Conservation (phyloP, 2,329 filamentous ascomycete species). For the Cladosporium sphaerospermum region DNA sequence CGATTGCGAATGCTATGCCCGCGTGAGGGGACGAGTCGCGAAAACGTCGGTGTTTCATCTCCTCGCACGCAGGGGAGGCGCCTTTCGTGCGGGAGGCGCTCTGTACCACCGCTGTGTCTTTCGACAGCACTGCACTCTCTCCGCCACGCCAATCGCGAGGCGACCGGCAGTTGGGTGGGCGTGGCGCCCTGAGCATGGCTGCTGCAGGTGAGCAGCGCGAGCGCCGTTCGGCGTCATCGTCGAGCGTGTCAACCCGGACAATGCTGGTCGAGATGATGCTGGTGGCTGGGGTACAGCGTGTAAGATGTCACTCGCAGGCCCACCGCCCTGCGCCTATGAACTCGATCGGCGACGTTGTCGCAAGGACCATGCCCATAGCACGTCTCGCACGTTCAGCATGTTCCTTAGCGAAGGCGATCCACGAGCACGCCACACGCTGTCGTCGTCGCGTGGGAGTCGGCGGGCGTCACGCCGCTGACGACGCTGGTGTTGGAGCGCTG, state of each 20-base stretch:
- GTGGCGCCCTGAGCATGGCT: neutral
- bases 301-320: too few relatives aligned
- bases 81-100: neutral
- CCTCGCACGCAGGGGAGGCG: neutral
- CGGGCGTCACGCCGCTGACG: constrained; percentile 7
- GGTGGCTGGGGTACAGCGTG: too few relatives aligned
- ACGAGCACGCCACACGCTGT: neutral
- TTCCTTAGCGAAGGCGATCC: too few relatives aligned
- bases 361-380: too few relatives aligned
- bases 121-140: too few relatives aligned
- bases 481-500: neutral
- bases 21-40: constrained; percentile 1
- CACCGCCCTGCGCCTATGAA: too few relatives aligned
- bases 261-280: too few relatives aligned
- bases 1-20: neutral
- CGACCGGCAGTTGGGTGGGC: neutral
- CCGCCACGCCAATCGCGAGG: too few relatives aligned
- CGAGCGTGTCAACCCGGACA: neutral
- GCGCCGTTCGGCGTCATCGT: neutral
- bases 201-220: neutral
- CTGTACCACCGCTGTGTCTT: neutral
- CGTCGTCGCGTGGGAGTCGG: neutral
- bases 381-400: too few relatives aligned
- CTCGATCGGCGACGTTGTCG: too few relatives aligned
- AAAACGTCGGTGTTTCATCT: constrained; percentile 6